Percentiles rank a stretch among this genome's conserved stretches.
Conservation (phyloP, 805 yeast genomes). For the Ogataea paradorogensis region DNA sequence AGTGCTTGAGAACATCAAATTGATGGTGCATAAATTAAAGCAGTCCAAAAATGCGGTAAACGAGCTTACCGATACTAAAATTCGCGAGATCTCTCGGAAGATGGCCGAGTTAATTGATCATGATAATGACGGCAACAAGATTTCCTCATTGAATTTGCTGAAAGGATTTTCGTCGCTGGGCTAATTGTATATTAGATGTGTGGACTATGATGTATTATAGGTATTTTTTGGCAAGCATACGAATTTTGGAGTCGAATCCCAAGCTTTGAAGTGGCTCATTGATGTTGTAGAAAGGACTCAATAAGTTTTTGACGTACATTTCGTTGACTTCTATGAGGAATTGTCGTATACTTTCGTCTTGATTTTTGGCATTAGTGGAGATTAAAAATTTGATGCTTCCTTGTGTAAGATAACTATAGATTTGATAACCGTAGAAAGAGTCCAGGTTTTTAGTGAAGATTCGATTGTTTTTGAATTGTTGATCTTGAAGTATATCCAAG, state of each 20-base stretch:
- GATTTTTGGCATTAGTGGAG: conserved; percentile 54
- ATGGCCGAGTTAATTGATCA: conserved; percentile 21
- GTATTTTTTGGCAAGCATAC: conserved; percentile 71
- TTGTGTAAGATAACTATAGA: conserved; percentile 86
- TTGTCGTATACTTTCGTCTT: conserved; percentile 73
- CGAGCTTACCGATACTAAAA: conserved; percentile 20
- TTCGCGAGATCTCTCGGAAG: conserved; percentile 20
- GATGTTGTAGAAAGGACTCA: conserved; percentile 82
- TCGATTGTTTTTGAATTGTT: conserved; percentile 71
- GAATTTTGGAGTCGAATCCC: conserved; percentile 72
- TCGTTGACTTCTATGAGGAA: conserved; percentile 86
- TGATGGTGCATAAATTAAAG: conserved; percentile 27
- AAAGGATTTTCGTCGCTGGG: conserved; percentile 31
- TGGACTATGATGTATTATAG: conserved; percentile 36
- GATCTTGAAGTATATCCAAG: conserved; percentile 85
- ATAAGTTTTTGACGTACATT: conserved; percentile 75
- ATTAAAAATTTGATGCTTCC: conserved; percentile 82
- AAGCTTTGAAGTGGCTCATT: conserved; percentile 73
- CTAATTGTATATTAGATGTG: conserved; percentile 18
- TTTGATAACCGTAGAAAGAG: conserved; percentile 73
- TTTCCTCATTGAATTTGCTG: conserved; percentile 34
- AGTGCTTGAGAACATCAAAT: conserved; percentile 38
- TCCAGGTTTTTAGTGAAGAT: conserved; percentile 78
- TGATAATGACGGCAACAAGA: conserved; percentile 23
- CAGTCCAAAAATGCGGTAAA: conserved; percentile 24